Base-by-base conservation (phyloP, 192 early-diverging fungal genomes). In the Podila clonocystis region DNA sequence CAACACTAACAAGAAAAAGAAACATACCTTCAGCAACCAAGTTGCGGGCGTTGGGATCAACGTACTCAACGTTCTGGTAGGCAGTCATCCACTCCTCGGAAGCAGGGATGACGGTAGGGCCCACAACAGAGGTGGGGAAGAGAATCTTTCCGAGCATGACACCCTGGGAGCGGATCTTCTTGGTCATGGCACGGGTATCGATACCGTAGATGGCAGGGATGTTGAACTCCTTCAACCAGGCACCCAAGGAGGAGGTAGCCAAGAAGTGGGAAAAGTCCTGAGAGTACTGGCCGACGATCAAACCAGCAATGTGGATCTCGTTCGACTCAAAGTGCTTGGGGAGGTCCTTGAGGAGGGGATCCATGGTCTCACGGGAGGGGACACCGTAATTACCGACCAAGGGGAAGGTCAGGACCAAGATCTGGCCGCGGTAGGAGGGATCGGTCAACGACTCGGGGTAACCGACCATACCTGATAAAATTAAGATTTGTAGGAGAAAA, bases 391-490 rank as follows among this genome's bases (percentile, higher is more conserved):
- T 99, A 62, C 98, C 98, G 65, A 99, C 86, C 63, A 99, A 86
- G 17, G 98, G 98, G 86, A 98, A 99, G 65, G 98, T 99, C 63
- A 99, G 85, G 45, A 99, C 96, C 59, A 99, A 87, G 65, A 99
- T 98, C 90, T 99, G 98, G 11, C 98, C 98, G 65, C 94, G 91
- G 86, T 99, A 99, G 57, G 97, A 98, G 17, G 98, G 98, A 87
- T 99, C 97, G 4, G 96, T 98, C 77, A 98, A 87, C 31, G 98
- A 97, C 85, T 99, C 97, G n/a, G 98, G 96, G 82, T 98, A 99
- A 57, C 97, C 98, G 60, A 97, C 95, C 97, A 98, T 98, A 41
- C 93, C 93, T 94, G 63, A n/a, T n/a, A 22, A 60, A 30, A 59
- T 19, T 24, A n/a, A 58, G 5, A 22, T 22, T 26, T 68, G 31